These are phyloP conservation scores for Hansenula sp. DNA, from an alignment of 1,139 yeast genomes.

Conservation along the genomic window DNA sequence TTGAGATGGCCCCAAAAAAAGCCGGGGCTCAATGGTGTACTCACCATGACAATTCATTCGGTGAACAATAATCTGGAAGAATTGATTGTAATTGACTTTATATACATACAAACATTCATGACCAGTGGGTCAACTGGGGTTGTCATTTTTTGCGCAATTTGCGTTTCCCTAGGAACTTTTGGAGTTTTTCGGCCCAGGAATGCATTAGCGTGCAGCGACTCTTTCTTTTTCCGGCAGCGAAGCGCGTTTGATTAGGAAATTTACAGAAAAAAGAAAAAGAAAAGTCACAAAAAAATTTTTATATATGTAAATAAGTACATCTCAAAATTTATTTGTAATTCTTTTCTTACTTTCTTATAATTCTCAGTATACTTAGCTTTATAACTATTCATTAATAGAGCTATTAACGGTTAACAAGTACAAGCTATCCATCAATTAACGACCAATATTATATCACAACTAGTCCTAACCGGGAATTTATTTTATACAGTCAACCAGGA, in stretches of 20 bases:
- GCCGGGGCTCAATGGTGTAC: background rate
- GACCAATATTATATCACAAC: background rate
- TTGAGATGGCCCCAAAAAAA: no score
- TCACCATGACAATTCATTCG: background rate
- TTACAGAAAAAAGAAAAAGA: constrained; percentile 1
- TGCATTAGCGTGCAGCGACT: background rate
- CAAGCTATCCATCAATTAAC: background rate
- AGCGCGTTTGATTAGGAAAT: constrained; percentile 1
- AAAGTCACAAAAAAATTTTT: constrained; percentile 5
- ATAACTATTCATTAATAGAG: no score
- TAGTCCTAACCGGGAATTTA: background rate
- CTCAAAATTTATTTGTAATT: background rate
- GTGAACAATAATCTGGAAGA: background rate
- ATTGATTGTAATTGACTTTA: background rate
- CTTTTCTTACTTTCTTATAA: background rate
- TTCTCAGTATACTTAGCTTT: background rate
- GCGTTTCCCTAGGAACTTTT: background rate
- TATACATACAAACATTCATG: background rate
- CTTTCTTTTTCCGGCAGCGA: constrained; percentile 1
- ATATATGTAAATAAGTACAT: constrained; percentile 1
- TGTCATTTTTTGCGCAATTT: background rate
- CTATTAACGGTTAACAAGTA: background rate
- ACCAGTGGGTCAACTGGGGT: no score
- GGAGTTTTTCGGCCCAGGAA: background rate
- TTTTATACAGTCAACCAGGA: background rate